phyloP scores from a whole-genome alignment of 2,329 filamentous ascomycete species.

The Cladophialophora psammophila region DNA sequence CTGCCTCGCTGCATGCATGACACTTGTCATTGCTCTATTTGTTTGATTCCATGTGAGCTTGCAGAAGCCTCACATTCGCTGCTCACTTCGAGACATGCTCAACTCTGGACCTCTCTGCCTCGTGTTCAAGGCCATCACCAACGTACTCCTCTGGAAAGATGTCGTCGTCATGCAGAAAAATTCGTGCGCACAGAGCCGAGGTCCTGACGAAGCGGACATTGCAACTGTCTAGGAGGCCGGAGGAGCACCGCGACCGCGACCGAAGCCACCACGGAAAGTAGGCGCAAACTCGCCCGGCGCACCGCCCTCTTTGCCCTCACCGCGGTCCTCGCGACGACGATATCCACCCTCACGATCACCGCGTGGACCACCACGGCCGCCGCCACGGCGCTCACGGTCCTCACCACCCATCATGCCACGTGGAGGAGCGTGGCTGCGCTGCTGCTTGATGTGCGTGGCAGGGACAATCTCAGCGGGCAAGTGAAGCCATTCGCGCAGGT shows the following conservation, averaged over 20 bases:
- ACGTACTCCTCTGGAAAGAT: neutral
- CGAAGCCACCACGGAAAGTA: constrained; percentile 89
- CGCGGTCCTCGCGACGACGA: constrained; percentile 81
- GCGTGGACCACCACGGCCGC: constrained; percentile 77
- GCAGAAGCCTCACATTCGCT: neutral
- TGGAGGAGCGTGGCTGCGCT: constrained; percentile 96
- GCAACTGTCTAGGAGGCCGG: constrained; percentile 49
- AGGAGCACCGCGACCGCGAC: constrained; percentile 83
- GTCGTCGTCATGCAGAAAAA: neutral
- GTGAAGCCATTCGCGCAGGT: constrained; percentile 99
- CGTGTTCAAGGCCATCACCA: neutral
- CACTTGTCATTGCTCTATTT: constrained; percentile 3
- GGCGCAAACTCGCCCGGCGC: constrained; percentile 91
- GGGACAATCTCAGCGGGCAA: constrained; percentile 99
- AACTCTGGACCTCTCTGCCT: neutral
- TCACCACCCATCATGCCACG: constrained; percentile 95
- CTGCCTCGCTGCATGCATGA: neutral
- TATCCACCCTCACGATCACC: constrained; percentile 89
- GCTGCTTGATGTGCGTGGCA: constrained; percentile 99
- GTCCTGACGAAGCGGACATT: neutral
- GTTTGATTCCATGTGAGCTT: neutral
- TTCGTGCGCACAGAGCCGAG: neutral
- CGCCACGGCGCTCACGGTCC: constrained; percentile 83
- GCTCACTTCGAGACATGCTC: neutral
- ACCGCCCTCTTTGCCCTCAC: constrained; percentile 88